These are phyloP conservation scores for Umbelopsis isabellina DNA, from an alignment of 192 early-diverging fungal species.

Conservation along the genomic window DNA sequence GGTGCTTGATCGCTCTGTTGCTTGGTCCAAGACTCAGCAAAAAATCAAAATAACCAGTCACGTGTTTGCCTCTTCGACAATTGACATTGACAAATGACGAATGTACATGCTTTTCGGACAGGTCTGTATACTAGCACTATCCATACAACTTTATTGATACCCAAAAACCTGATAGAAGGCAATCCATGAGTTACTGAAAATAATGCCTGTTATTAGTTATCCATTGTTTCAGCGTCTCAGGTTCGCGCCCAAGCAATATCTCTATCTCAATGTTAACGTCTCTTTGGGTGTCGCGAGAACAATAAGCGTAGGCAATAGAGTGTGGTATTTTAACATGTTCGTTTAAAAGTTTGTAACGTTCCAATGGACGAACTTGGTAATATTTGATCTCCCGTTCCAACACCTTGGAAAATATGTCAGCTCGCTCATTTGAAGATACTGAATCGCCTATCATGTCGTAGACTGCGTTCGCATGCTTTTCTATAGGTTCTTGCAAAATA, in stretches of 20 bases:
- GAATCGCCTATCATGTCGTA: conserved; percentile 23
- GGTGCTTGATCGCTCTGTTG: no score
- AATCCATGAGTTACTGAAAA: no score
- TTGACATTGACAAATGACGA: no score
- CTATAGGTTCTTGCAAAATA: conserved; percentile 15
- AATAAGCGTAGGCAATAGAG: background rate
- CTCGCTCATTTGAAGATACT: background rate
- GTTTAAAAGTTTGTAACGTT: background rate
- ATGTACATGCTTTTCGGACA: no score
- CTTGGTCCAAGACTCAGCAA: no score
- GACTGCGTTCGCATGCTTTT: conserved; percentile 18
- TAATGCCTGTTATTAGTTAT: background rate
- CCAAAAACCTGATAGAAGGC: no score
- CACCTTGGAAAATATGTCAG: background rate
- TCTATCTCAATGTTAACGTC: background rate
- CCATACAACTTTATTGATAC: no score
- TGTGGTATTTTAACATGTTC: background rate
- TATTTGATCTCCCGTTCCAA: background rate
- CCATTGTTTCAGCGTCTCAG: conserved; percentile 7
- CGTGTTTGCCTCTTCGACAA: background rate
- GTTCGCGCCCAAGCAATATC: conserved; percentile 11
- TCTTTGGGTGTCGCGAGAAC: background rate
- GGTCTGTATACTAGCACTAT: no score
- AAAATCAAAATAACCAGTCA: conserved; percentile 20
- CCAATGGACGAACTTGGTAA: background rate